Evolutionary conservation across 495 filamentous ascomycete genomes (phyloP).

Genomic region (Amorphotheca resinae): DNA sequence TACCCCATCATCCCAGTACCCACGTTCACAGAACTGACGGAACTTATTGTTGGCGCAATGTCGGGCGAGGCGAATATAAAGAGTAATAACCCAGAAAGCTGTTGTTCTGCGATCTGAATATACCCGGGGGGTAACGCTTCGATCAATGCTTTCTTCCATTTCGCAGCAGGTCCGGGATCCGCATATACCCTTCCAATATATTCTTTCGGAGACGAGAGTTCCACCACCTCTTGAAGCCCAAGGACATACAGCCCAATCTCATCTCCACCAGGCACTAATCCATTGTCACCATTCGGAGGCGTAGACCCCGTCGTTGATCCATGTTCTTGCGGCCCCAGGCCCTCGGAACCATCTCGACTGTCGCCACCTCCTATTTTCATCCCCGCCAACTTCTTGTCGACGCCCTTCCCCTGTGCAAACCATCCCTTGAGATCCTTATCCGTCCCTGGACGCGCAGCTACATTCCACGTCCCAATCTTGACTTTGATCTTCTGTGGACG

Average conservation of each 20-base stretch:
- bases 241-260: constrained; percentile 83
- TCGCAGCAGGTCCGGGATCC: constrained; percentile 53
- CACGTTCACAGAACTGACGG: constrained; percentile 63
- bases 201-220: constrained; percentile 53
- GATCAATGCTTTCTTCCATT: constrained; percentile 66
- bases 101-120: constrained; percentile 60
- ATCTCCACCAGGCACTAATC: constrained; percentile 33
- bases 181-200: constrained; percentile 52
- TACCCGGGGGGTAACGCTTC: constrained; percentile 68
- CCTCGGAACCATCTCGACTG: constrained; percentile 25
- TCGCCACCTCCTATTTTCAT: constrained; percentile 28
- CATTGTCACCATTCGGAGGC: constrained; percentile 22
- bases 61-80: constrained; percentile 72
- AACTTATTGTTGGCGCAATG: constrained; percentile 56
- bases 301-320: constrained; percentile 27
- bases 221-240: constrained; percentile 84
- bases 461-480: constrained; percentile 92
- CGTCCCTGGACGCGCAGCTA: constrained; percentile 67
- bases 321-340: constrained; percentile 30
- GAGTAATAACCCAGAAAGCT: constrained; percentile 77
- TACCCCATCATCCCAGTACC: constrained; percentile 86
- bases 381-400: constrained; percentile 46
- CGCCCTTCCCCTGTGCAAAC: constrained; percentile 67
- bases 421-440: constrained; percentile 77
- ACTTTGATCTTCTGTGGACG: constrained; percentile 55